A percentile compares a stretch with the other conserved stretches of the same genome.
phyloP scores from a whole-genome alignment of 768 basidiomycete species.

The Clavulina sp. region DNA sequence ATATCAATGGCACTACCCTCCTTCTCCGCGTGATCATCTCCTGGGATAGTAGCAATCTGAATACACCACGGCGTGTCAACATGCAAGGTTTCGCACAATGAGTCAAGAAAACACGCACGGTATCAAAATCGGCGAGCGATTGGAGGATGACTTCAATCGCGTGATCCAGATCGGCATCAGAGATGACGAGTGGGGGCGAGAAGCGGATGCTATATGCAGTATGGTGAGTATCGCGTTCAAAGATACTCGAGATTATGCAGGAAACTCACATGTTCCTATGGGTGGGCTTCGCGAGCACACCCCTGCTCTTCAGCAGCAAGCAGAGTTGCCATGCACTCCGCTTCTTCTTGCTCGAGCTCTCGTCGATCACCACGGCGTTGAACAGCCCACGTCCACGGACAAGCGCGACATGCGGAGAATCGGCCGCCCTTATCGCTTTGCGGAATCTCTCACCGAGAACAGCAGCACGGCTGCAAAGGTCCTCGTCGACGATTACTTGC shows the following conservation, averaged over 20 bases:
- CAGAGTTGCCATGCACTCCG: slow-evolving; percentile 94
- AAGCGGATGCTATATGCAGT: slow-evolving; percentile 60
- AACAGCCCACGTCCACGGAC: slow-evolving; percentile 80
- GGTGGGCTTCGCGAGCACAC: slow-evolving; percentile 90
- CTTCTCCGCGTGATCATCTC: neutral
- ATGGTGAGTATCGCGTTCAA: neutral
- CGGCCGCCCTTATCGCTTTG: slow-evolving; percentile 34
- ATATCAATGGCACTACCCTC: neutral
- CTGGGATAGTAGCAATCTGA: neutral
- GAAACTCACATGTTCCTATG: slow-evolving; percentile 74
- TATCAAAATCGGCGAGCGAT: slow-evolving; percentile 65
- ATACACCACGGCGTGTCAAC: neutral
- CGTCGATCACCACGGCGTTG: slow-evolving; percentile 89
- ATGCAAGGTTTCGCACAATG: neutral
- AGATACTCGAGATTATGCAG: neutral
- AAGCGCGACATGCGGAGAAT: slow-evolving; percentile 51
- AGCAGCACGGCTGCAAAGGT: slow-evolving; percentile 64
- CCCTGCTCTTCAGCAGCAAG: slow-evolving; percentile 75
- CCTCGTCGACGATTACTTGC: slow-evolving; percentile 77
- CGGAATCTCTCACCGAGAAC: slow-evolving; percentile 72
- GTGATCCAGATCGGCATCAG: slow-evolving; percentile 65
- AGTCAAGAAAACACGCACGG: neutral
- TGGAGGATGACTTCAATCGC: slow-evolving; percentile 61
- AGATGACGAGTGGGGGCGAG: slow-evolving; percentile 87
- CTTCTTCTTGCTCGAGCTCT: slow-evolving; percentile 54